Percentiles rank a stretch among this genome's conserved stretches.
phyloP scores from a whole-genome alignment of 139 green algal genomes.

The Protoeuglena noctilucae region DNA sequence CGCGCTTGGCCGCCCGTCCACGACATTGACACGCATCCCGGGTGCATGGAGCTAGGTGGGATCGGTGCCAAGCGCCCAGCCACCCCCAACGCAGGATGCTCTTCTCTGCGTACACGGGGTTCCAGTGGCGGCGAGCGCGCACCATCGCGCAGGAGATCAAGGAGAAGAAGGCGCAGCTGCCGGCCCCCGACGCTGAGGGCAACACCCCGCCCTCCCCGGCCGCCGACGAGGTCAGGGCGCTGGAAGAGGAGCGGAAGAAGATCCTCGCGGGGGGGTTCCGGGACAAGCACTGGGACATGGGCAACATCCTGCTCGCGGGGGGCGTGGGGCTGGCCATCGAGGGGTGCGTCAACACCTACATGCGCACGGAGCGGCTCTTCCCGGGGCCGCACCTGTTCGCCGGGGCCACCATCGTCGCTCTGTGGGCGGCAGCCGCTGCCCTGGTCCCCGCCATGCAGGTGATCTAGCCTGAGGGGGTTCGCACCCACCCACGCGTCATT shows the following conservation, averaged over 20 bases:
- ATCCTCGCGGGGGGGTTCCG: slow-evolving; percentile 52
- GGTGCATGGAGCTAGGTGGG: too few relatives aligned
- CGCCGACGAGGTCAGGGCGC: slow-evolving; percentile 32
- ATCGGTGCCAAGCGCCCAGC: too few relatives aligned
- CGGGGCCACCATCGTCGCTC: slow-evolving; percentile 64
- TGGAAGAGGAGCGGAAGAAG: slow-evolving; percentile 82
- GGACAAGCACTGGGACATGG: slow-evolving; percentile 70
- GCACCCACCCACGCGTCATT: too few relatives aligned
- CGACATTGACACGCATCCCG: too few relatives aligned
- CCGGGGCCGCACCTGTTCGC: slow-evolving; percentile 93
- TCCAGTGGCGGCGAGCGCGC: slow-evolving; percentile 53
- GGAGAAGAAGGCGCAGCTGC: slow-evolving; percentile 49
- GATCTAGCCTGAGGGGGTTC: too few relatives aligned
- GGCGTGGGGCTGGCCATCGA: slow-evolving; percentile 70
- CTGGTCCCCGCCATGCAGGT: slow-evolving; percentile 87
- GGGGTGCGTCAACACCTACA: slow-evolving; percentile 83
- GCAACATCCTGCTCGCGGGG: slow-evolving; percentile 66
- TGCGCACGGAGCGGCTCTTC: slow-evolving; percentile 89
- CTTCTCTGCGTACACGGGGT: slow-evolving; percentile 80
- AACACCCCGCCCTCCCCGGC: slow-evolving; percentile 26
- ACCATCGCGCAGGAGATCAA: slow-evolving; percentile 51
- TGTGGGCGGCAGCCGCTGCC: slow-evolving; percentile 80
- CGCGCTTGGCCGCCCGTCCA: too few relatives aligned
- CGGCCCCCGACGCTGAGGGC: slow-evolving; percentile 26
- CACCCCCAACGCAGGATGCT: too few relatives aligned